These are phyloP conservation scores for Mycena epipterygia DNA, from an alignment of 768 basidiomycete genomes.

Conservation along the genomic window DNA sequence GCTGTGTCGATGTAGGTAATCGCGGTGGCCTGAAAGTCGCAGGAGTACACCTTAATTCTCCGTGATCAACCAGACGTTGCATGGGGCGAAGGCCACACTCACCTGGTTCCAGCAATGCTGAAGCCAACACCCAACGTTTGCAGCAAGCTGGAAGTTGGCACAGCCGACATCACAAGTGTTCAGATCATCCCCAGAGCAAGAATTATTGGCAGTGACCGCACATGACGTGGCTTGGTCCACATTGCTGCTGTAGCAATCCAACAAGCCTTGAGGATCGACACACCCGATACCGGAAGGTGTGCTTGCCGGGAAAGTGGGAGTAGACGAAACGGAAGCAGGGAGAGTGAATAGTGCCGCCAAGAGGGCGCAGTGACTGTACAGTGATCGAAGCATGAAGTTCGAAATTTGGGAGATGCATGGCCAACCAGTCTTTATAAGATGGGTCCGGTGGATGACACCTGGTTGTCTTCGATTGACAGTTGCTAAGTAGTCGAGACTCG, in stretches of 20 bases:
- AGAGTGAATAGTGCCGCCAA: slow-evolving; percentile 8
- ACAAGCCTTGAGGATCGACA: slow-evolving; percentile 16
- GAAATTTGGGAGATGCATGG: background rate
- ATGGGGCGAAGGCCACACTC: background rate
- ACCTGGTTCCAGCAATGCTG: slow-evolving; percentile 20
- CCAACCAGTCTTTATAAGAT: background rate
- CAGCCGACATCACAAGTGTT: background rate
- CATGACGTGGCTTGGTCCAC: slow-evolving; percentile 12
- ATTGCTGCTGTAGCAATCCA: slow-evolving; percentile 16
- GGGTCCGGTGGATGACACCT: slow-evolving; percentile 7
- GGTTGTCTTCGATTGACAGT: slow-evolving; percentile 5
- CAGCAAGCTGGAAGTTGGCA: slow-evolving; percentile 11
- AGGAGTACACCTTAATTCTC: slow-evolving; percentile 12
- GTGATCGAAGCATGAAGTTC: slow-evolving; percentile 1
- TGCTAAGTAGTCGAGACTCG: background rate
- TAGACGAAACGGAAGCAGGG: slow-evolving; percentile 10
- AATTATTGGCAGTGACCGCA: background rate
- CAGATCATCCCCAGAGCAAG: background rate
- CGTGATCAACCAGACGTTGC: background rate
- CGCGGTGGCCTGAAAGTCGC: slow-evolving; percentile 17
- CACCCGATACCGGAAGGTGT: slow-evolving; percentile 18
- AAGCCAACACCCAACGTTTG: slow-evolving; percentile 18
- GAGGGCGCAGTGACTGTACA: slow-evolving; percentile 1
- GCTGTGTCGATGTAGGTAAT: slow-evolving; percentile 8
- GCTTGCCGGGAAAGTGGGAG: slow-evolving; percentile 5